phyloP scores from a whole-genome alignment of 1,284 basidiomycete species.

The Ganoderma meredithae region DNA sequence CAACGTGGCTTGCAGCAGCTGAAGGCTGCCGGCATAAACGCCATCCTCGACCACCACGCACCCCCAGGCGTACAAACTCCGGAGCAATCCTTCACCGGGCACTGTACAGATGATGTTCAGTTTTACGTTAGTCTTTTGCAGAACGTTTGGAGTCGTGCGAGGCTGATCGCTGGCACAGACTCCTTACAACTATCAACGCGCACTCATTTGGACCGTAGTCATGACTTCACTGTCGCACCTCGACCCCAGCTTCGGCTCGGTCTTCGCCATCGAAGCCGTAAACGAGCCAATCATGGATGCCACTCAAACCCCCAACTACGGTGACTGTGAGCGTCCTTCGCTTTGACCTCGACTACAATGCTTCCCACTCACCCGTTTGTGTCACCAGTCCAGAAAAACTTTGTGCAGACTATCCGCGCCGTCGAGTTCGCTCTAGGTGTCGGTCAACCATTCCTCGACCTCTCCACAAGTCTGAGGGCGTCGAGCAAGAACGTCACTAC shows the following conservation, averaged over 20 bases:
- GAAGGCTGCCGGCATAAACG: conserved; percentile 65
- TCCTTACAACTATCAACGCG: conserved; percentile 73
- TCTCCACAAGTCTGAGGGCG: conserved; percentile 30
- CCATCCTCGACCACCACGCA: conserved; percentile 79
- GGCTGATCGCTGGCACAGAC: conserved; percentile 51
- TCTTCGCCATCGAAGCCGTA: conserved; percentile 77
- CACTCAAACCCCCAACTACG: conserved; percentile 67
- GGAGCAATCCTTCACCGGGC: conserved; percentile 71
- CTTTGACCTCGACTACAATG: background rate
- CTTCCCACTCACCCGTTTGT: background rate
- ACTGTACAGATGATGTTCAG: conserved; percentile 72
- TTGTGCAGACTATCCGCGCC: conserved; percentile 70
- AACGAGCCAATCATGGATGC: conserved; percentile 82
- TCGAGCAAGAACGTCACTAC: conserved; percentile 50
- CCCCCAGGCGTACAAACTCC: conserved; percentile 73
- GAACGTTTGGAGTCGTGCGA: too few relatives aligned
- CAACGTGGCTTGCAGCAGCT: conserved; percentile 67
- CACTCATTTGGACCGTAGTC: conserved; percentile 78
- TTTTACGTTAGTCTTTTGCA: conserved; percentile 65
- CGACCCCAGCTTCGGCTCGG: conserved; percentile 68
- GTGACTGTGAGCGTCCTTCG: conserved; percentile 57
- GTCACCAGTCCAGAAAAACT: conserved; percentile 70
- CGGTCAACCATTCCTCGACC: conserved; percentile 52
- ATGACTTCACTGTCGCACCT: conserved; percentile 77
- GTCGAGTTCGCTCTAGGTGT: conserved; percentile 71